Percentiles rank a stretch among this genome's conserved stretches.
Conservation (phyloP, 208 protist genomes). For the Leishmania tropica region DNA sequence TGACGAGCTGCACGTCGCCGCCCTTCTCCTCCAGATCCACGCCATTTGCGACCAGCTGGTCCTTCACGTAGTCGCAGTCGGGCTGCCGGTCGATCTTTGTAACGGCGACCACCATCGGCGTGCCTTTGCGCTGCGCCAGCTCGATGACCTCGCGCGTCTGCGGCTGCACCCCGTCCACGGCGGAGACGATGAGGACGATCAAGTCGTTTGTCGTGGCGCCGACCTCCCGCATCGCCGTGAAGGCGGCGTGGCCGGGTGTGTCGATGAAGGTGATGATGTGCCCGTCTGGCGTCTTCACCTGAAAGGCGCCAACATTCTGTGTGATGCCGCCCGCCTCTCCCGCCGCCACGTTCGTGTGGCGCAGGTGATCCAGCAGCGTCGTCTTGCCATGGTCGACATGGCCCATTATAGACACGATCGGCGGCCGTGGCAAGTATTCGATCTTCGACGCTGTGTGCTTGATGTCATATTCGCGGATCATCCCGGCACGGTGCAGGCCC, state of each 20-base stretch:
- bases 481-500: constrained; percentile 73
- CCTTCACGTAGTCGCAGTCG: constrained; percentile 78
- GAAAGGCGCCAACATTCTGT: constrained; percentile 96
- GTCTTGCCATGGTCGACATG: constrained; percentile 99
- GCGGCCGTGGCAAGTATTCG: constrained; percentile 77
- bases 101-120: constrained; percentile 95
- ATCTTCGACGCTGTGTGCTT: constrained; percentile 85
- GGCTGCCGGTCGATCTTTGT: constrained; percentile 97
- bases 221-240: constrained; percentile 95
- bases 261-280: constrained; percentile 97
- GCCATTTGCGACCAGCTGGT: constrained; percentile 75
- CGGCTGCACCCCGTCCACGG: constrained; percentile 95
- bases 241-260: constrained; percentile 98
- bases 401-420: constrained; percentile 98
- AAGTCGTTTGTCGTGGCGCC: constrained; percentile 96
- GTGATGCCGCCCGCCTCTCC: constrained; percentile 98
- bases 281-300: constrained; percentile 49
- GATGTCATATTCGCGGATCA: constrained; percentile 85
- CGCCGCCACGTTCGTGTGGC: constrained; percentile 92
- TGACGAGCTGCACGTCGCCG: constrained; percentile 93
- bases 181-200: constrained; percentile 96
- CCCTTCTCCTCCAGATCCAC: constrained; percentile 94
- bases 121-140: constrained; percentile 61
- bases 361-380: constrained; percentile 95
- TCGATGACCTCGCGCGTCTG: constrained; percentile 95